Base-by-base conservation (phyloP, 2,329 filamentous ascomycete species). In the Paramyrothecium roridum region DNA sequence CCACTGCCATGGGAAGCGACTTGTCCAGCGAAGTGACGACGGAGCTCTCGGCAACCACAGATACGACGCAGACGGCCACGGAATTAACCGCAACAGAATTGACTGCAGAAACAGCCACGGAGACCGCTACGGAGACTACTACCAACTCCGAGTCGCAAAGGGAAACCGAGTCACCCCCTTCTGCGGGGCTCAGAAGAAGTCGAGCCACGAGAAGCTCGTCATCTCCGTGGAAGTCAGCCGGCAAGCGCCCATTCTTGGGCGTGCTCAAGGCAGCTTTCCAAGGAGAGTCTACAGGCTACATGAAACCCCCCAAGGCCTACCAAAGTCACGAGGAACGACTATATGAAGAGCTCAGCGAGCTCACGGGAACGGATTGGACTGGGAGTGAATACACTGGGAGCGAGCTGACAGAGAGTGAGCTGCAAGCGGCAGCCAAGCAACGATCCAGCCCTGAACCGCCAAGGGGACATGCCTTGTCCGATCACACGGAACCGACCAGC, bases 211-310 rank as follows among this genome's bases (percentile, higher is more conserved):
- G 82, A 59, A 75, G 66, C 56, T 64, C 73, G 2, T 72, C 80
- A 1, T 78, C 81, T 7, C 78, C 82, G 1, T 53, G 76, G 8
- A 86, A 81, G 63, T 59, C 74, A 0, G 68, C 64, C 2, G 64
- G 64, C 13, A 85, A 80, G 63, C 76, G 75, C 37, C 80, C 80
- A 1, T 75, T 87, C 53, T 77, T 84, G 21, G 84, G 85, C 45
- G 78, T 79, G 48, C 69, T 88, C 10, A 82, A 81, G 53, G 83
- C 85, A 57, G 85, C 84, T 3, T 87, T 88, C 62, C 79, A 79
- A 43, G 85, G 85, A 30, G 83, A 87, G 65, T 87, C 84, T 2
- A 76, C 69, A 3, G 74, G 74, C 11, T 73, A 79, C 56, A 71
- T 72, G 20, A 70, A 77, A 6, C 73, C 74, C 16, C 75, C 78